These are phyloP conservation scores for Tetradesmus lagerheimii DNA, from an alignment of 139 green algal genomes.

Conservation along the genomic window DNA sequence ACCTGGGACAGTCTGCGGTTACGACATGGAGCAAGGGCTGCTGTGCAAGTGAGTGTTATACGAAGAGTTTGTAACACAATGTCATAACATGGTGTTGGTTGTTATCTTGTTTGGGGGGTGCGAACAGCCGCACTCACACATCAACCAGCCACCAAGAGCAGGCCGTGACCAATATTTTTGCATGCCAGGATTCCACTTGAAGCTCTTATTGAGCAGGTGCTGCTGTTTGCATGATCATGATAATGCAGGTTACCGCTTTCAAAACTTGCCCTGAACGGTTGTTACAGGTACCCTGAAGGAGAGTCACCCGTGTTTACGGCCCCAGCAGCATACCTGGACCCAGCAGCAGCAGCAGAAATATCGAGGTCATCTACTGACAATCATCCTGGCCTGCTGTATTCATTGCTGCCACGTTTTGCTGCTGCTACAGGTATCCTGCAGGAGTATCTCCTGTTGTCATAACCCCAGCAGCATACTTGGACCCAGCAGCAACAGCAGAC, in stretches of 20 bases:
- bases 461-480: neutral
- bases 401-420: too few species aligned
- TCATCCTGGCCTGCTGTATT: too few species aligned
- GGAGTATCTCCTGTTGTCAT: neutral
- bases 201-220: too few species aligned
- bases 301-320: neutral
- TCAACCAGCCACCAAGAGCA: slow-evolving; percentile 54
- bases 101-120: too few species aligned
- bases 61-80: neutral
- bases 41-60: slow-evolving; percentile 5
- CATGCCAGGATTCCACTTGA: too few species aligned
- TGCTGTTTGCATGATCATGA: too few species aligned
- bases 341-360: neutral
- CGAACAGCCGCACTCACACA: neutral
- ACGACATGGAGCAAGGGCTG: neutral
- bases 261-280: too few species aligned
- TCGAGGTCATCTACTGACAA: too few species aligned
- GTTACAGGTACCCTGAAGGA: neutral
- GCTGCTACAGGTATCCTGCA: neutral
- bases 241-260: too few species aligned
- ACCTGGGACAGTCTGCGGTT: too few species aligned
- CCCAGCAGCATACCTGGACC: neutral
- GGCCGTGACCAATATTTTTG: too few species aligned
- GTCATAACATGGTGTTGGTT: too few species aligned
- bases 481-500: neutral